Evolutionary conservation across 2,329 filamentous ascomycete genomes (phyloP).

Genomic region (Westerdykella sp.): DNA sequence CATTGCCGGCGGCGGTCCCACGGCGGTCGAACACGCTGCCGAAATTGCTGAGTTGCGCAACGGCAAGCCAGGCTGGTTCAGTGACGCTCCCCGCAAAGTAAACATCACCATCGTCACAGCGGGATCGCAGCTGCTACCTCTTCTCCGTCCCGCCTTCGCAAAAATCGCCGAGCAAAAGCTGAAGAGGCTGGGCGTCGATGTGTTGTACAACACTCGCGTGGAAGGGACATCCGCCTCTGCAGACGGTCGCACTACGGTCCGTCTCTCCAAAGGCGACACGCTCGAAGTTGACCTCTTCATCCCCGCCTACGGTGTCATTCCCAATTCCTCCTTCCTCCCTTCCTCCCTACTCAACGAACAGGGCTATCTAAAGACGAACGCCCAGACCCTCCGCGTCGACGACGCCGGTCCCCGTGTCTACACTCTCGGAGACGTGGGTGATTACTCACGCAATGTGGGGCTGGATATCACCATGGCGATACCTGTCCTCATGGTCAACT

Average conservation of each 20-base stretch:
- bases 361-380: constrained; percentile 47
- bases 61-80: constrained; percentile 38
- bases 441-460: constrained; percentile 38
- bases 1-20: constrained; percentile 45
- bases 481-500: constrained; percentile 39
- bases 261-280: constrained; percentile 40
- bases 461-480: constrained; percentile 38
- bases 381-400: constrained; percentile 42
- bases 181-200: constrained; percentile 42
- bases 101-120: constrained; percentile 44
- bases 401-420: constrained; percentile 44
- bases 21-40: constrained; percentile 46
- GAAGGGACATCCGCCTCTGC: constrained; percentile 13
- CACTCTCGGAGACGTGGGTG: constrained; percentile 43
- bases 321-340: constrained; percentile 51
- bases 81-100: constrained; percentile 21
- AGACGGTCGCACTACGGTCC: constrained; percentile 38
- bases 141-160: constrained; percentile 37
- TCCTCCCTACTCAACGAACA: constrained; percentile 39
- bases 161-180: constrained; percentile 44
- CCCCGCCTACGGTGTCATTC: constrained; percentile 46
- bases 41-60: constrained; percentile 42
- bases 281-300: constrained; percentile 49
- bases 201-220: constrained; percentile 38
- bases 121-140: constrained; percentile 36